Evolutionary conservation across 2,329 filamentous ascomycete species (phyloP).

Genomic region (Microthyrium microscopicum): DNA sequence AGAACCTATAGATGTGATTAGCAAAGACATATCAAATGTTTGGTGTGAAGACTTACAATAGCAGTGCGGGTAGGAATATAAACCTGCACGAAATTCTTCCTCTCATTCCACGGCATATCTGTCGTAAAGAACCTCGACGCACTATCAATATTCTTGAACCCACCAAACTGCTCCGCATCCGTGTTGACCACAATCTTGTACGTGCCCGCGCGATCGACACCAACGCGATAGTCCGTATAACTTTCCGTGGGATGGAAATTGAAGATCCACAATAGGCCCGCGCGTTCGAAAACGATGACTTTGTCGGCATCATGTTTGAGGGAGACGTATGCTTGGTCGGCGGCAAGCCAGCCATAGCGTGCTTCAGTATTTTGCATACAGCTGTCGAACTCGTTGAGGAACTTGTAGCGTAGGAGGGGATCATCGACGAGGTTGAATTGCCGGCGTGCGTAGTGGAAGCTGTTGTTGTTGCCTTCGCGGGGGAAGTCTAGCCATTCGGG

Average conservation of each 20-base stretch:
- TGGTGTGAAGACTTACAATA: slow-evolving; percentile 39
- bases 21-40: slow-evolving; percentile 11
- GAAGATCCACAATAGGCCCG: slow-evolving; percentile 80
- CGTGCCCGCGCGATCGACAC: slow-evolving; percentile 67
- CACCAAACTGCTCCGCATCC: slow-evolving; percentile 63
- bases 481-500: slow-evolving; percentile 99
- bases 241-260: slow-evolving; percentile 81
- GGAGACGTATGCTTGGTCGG: slow-evolving; percentile 76
- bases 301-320: slow-evolving; percentile 91
- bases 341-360: slow-evolving; percentile 81
- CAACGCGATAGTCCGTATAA: slow-evolving; percentile 84
- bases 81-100: slow-evolving; percentile 81
- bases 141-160: slow-evolving; percentile 59
- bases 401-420: slow-evolving; percentile 66
- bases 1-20: slow-evolving; percentile 28
- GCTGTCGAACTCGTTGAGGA: slow-evolving; percentile 84
- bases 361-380: slow-evolving; percentile 78
- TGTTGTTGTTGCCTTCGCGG: slow-evolving; percentile 79
- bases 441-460: slow-evolving; percentile 84
- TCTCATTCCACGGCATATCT: slow-evolving; percentile 72
- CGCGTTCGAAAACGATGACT: slow-evolving; percentile 88
- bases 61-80: slow-evolving; percentile 77
- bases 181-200: slow-evolving; percentile 77
- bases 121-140: slow-evolving; percentile 86
- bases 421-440: slow-evolving; percentile 91